phyloP scores from a whole-genome alignment of 257 asterid species.

The Ligustrum vulgare region DNA sequence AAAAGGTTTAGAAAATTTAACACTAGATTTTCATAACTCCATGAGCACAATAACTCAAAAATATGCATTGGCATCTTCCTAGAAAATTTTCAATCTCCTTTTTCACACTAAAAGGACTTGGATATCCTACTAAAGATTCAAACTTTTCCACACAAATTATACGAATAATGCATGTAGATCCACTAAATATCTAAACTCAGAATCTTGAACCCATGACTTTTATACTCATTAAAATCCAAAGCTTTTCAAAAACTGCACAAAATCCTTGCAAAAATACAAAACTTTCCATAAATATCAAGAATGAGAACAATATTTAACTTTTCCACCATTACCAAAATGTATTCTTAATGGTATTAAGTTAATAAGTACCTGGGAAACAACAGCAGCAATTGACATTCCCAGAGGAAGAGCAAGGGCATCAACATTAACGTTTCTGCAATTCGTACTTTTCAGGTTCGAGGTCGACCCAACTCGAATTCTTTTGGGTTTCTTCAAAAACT shows the following conservation, averaged over 20 bases:
- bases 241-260: background rate
- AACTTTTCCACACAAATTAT: constrained; percentile 17
- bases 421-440: constrained; percentile 32
- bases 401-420: constrained; percentile 83
- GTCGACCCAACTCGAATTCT: constrained; percentile 44
- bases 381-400: constrained; percentile 92
- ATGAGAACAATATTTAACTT: no score
- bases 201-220: background rate
- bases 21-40: background rate
- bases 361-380: constrained; percentile 66
- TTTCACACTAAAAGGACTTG: background rate
- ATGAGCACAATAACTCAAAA: background rate
- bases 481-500: constrained; percentile 48
- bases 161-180: constrained; percentile 3
- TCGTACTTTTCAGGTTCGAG: constrained; percentile 24
- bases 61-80: background rate
- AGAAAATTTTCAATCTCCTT: background rate
- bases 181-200: background rate
- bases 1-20: background rate
- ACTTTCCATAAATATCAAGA: background rate
- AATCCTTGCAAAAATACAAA: background rate
- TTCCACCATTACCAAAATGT: background rate
- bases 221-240: background rate
- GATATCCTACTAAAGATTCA: constrained; percentile 13
- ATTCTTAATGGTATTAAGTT: no score